These are phyloP conservation scores for Rheum nobile DNA, from an alignment of 148 eudicot species.

Conservation along the genomic window DNA sequence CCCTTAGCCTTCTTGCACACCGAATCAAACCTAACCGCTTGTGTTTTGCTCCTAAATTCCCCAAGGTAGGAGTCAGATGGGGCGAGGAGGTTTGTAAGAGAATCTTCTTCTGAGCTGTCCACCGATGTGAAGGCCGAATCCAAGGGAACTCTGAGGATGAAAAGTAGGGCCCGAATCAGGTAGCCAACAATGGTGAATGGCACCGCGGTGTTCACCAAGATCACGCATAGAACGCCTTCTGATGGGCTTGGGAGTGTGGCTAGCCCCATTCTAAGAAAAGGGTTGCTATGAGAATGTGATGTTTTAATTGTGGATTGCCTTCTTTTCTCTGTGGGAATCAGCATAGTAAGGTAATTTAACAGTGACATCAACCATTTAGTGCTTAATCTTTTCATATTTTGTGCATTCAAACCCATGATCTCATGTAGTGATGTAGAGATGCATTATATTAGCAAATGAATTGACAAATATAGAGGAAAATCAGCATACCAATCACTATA, in stretches of 20 bases:
- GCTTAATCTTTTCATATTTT: neutral
- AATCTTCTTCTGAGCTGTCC: constrained; percentile 10
- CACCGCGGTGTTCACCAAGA: constrained; percentile 35
- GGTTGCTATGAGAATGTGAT: neutral
- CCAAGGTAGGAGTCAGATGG: constrained; percentile 34
- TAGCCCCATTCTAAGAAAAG: constrained; percentile 30
- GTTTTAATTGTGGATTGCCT: neutral
- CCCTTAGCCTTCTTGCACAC: constrained; percentile 8
- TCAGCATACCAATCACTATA: neutral
- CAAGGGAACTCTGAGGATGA: constrained; percentile 27
- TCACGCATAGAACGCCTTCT: constrained; percentile 38
- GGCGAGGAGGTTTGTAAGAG: constrained; percentile 7
- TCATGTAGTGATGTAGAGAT: neutral
- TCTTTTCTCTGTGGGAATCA: neutral
- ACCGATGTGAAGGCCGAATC: constrained; percentile 29
- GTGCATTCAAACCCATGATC: neutral
- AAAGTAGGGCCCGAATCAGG: constrained; percentile 30
- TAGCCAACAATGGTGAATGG: constrained; percentile 30
- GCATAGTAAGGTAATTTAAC: neutral
- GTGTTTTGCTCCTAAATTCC: constrained; percentile 34
- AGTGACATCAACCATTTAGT: neutral
- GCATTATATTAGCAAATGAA: neutral
- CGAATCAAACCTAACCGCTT: constrained; percentile 28
- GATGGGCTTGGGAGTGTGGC: constrained; percentile 37
- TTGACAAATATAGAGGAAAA: neutral